Evolutionary conservation across 805 yeast species (phyloP).

Genomic region (Pichia insulana): DNA sequence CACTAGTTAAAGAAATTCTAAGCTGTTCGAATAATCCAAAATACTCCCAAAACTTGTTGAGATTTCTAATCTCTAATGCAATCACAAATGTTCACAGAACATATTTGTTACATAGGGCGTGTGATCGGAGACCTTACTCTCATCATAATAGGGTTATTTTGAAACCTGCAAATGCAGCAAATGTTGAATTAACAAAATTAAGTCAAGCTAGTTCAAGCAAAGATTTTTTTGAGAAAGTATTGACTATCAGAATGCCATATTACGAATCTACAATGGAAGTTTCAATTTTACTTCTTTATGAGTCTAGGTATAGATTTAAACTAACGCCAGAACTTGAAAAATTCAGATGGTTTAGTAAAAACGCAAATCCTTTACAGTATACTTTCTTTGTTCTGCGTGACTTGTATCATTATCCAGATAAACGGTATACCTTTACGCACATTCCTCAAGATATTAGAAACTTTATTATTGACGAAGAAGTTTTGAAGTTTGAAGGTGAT

Average conservation of each 20-base stretch:
- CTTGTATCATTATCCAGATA: slow-evolving; percentile 10
- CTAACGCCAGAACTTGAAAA: slow-evolving; percentile 5
- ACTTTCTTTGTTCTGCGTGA: slow-evolving; percentile 10
- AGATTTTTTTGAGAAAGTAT: slow-evolving; percentile 6
- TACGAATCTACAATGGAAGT: slow-evolving; percentile 6
- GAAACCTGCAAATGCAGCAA: slow-evolving; percentile 4
- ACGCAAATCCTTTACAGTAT: slow-evolving; percentile 13
- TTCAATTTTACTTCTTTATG: slow-evolving; percentile 7
- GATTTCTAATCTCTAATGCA: slow-evolving; percentile 80
- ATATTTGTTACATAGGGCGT: slow-evolving; percentile 9
- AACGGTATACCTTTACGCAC: slow-evolving; percentile 4
- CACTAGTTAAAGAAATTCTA: slow-evolving; percentile 8
- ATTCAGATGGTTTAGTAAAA: slow-evolving; percentile 12
- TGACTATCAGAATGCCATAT: slow-evolving; percentile 6
- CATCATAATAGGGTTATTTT: slow-evolving; percentile 11
- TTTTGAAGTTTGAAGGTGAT: slow-evolving; percentile 7
- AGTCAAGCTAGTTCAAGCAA: slow-evolving; percentile 4
- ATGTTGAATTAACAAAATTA: slow-evolving; percentile 5
- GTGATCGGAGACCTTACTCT: slow-evolving; percentile 6
- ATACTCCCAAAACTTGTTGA: slow-evolving; percentile 52
- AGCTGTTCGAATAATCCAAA: slow-evolving; percentile 8
- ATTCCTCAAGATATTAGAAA: slow-evolving; percentile 9
- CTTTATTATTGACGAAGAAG: slow-evolving; percentile 8
- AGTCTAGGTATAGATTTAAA: slow-evolving; percentile 7
- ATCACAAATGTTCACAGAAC: slow-evolving; percentile 46